Evolutionary conservation across 306 rosid genomes (phyloP), one percentile per base, ranked within the genome.

Genomic region (Quercus variabilis): DNA sequence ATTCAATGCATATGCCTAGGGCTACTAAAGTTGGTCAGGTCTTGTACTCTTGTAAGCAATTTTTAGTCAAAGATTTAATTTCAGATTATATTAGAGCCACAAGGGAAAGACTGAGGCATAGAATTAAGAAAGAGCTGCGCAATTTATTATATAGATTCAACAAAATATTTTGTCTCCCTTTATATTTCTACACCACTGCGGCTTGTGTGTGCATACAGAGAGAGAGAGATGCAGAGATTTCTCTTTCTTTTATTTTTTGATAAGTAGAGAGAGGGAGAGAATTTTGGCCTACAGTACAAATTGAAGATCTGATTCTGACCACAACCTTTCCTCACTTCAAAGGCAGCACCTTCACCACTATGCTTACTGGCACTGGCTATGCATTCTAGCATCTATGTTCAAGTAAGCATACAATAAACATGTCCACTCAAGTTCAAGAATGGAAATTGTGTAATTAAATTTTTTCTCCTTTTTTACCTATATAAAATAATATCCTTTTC

Each of bases 321-420:
- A 18, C 49, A 69, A 38, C 58, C 79, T 30, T 73, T 0, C 51
- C 76, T 35, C 60, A 43, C 77, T 68, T 74, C 67, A 77, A 74
- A 81, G 31, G 55, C 5, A 14, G 43, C 74, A 49, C 55, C 59
- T 59, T 41, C 41, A 74, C 69, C 41, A 38, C 35, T 41, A 55
- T 76, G 62, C 18, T 49, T 60, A 78, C 38, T 79, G 75, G 65
- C 71, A 31, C 21, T 12, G 23, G 77, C 74, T 69, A 77, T 52
- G 60, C 79, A 68, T 68, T 74, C 46, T 33, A 80, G 69, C 12
- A 56, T 71, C 70, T 52, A 76, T 1, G 35, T 65, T 73, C 62
- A 31, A n/a, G 69, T 57, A 26, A 69, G 76, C 57, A 55, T 15
- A 38, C 35, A 8, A 68, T 17, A 52, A 35, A 65, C n/a, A 49